A percentile compares a stretch with the other conserved stretches of the same genome.
Conservation (phyloP, 208 protist species). For the Crithidia mellificae region DNA sequence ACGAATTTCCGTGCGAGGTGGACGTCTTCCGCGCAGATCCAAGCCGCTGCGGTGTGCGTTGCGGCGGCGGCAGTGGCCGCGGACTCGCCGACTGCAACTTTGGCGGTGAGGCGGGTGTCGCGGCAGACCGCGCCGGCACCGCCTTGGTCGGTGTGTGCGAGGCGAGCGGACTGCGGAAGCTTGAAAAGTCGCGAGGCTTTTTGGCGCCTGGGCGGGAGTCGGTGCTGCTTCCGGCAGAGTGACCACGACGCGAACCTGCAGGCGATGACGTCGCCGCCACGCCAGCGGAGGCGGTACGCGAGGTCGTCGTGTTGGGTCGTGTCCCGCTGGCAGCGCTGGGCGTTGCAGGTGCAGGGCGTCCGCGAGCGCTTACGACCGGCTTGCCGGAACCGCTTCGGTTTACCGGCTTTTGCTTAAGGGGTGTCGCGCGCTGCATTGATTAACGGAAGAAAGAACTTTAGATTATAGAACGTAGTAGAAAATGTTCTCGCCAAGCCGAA, state of each 20-base stretch:
- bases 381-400: slow-evolving; percentile 6
- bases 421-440: slow-evolving; percentile 1
- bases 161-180: background rate
- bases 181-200: slow-evolving; percentile 8
- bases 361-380: background rate
- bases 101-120: background rate
- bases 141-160: background rate
- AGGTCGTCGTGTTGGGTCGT: background rate
- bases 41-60: background rate
- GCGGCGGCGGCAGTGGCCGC: background rate
- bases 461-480: no score
- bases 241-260: background rate
- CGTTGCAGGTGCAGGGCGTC: background rate
- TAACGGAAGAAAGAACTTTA: no score
- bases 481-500: no score
- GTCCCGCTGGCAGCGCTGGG: no score
- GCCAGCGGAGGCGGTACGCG: background rate
- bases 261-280: background rate
- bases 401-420: background rate
- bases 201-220: background rate
- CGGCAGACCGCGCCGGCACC: background rate
- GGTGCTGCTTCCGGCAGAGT: slow-evolving; percentile 12
- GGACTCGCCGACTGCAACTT: slow-evolving; percentile 5
- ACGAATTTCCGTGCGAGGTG: background rate
- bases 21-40: background rate